Evolutionary conservation across 2,329 filamentous ascomycete genomes (phyloP).

Genomic region (Pyrenochaeta sp.): DNA sequence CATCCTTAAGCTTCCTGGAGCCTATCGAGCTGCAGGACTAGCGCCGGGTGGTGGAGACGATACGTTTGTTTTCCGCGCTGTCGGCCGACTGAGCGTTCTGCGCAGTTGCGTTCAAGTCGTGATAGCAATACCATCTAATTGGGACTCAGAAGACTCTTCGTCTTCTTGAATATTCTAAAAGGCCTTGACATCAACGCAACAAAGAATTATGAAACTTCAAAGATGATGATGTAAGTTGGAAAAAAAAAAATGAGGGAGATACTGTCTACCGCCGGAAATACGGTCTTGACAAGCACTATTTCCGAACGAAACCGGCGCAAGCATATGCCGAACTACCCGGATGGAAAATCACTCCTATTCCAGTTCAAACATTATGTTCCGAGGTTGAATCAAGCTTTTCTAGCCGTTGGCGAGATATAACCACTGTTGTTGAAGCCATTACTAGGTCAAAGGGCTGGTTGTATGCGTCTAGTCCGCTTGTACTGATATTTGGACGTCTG

Average conservation of each 20-base stretch:
- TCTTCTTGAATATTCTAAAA: neutral
- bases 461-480: neutral
- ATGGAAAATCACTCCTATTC: neutral
- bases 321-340: neutral
- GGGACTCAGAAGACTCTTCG: neutral
- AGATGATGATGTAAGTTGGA: neutral
- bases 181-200: neutral
- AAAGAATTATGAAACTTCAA: neutral
- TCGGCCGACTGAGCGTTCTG: neutral
- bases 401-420: neutral
- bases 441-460: neutral
- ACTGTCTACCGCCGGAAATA: neutral
- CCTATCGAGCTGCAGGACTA: conserved; percentile 5
- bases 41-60: conserved; percentile 3
- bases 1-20: conserved; percentile 1
- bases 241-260: neutral
- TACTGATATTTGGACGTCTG: neutral
- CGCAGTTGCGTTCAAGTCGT: neutral
- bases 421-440: neutral
- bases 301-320: neutral
- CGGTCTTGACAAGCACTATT: neutral
- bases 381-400: neutral
- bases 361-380: neutral
- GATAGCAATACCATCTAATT: neutral
- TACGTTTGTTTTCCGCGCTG: neutral